A percentile compares a stretch with the other conserved stretches of the same genome.
Conservation (phyloP, 2,329 filamentous ascomycete genomes). For the Exserohilum turcica region DNA sequence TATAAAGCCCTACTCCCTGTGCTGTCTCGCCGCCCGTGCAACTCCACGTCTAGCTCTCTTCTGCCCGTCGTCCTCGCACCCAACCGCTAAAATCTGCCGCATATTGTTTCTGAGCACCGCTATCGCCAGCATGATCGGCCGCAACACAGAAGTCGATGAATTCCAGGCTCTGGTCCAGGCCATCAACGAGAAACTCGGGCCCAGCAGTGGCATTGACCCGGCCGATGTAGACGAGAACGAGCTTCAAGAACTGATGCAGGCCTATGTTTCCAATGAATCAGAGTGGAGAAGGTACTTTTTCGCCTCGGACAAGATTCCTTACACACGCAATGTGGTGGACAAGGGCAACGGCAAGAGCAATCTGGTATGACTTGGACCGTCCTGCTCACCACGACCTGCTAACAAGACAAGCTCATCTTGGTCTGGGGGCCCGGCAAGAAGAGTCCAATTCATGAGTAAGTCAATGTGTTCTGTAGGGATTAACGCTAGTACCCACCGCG, state of each 20-base stretch:
- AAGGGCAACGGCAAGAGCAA: constrained; percentile 85
- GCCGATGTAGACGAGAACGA: constrained; percentile 78
- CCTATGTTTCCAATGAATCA: constrained; percentile 69
- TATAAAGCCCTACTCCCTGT: constrained; percentile 11
- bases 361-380: constrained; percentile 58
- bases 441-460: constrained; percentile 79
- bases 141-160: constrained; percentile 25
- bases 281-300: constrained; percentile 80
- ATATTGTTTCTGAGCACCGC: not conserved
- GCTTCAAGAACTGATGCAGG: constrained; percentile 73
- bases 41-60: not conserved
- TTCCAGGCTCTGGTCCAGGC: constrained; percentile 75
- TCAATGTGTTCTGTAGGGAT: constrained; percentile 14
- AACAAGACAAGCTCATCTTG: constrained; percentile 72
- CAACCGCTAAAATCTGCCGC: not conserved
- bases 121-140: constrained; percentile 30
- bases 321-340: constrained; percentile 88
- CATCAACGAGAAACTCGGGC: constrained; percentile 76
- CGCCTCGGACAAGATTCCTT: constrained; percentile 70
- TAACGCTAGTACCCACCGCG: constrained; percentile 20
- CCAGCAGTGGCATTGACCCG: constrained; percentile 80
- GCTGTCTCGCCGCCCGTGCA: constrained; percentile 4
- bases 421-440: constrained; percentile 87
- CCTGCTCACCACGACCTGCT: constrained; percentile 3
- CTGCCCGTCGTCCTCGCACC: not conserved